A percentile compares a stretch with the other conserved stretches of the same genome.
phyloP scores from a whole-genome alignment of 2,329 filamentous ascomycete genomes.

The Ascochyta rabiei region DNA sequence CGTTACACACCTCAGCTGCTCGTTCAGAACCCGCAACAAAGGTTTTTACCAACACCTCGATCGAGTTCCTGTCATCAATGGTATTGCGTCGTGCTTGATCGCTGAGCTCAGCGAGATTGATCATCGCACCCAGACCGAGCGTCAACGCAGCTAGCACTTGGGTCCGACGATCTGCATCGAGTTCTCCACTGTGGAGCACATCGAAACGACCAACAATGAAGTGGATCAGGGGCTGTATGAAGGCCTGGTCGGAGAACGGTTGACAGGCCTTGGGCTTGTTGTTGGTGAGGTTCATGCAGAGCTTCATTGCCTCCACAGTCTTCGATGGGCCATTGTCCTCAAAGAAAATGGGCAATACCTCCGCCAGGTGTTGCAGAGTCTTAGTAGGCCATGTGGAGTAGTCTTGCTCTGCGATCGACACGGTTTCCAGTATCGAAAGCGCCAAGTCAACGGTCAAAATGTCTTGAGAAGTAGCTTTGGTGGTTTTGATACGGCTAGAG shows the following conservation, averaged over 20 bases:
- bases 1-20: slow-evolving; percentile 68
- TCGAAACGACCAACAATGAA: slow-evolving; percentile 38
- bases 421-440: slow-evolving; percentile 61
- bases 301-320: slow-evolving; percentile 62
- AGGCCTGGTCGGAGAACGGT: slow-evolving; percentile 64
- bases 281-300: slow-evolving; percentile 87
- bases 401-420: slow-evolving; percentile 52
- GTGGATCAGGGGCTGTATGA: slow-evolving; percentile 53
- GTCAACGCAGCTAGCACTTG: slow-evolving; percentile 71
- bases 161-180: slow-evolving; percentile 60
- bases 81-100: slow-evolving; percentile 56
- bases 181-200: slow-evolving; percentile 28
- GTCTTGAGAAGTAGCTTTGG: slow-evolving; percentile 28
- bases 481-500: slow-evolving; percentile 23
- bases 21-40: slow-evolving; percentile 72
- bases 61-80: slow-evolving; percentile 49
- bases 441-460: slow-evolving; percentile 45
- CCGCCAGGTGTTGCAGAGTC: slow-evolving; percentile 60
- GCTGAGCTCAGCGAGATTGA: slow-evolving; percentile 85
- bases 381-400: slow-evolving; percentile 47
- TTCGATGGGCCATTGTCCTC: slow-evolving; percentile 21
- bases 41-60: slow-evolving; percentile 66
- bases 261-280: slow-evolving; percentile 73
- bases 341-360: slow-evolving; percentile 48
- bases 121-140: slow-evolving; percentile 79